These are phyloP conservation scores for Fusarium sp. DNA, from an alignment of 2,329 filamentous ascomycete genomes.

Conservation along the genomic window DNA sequence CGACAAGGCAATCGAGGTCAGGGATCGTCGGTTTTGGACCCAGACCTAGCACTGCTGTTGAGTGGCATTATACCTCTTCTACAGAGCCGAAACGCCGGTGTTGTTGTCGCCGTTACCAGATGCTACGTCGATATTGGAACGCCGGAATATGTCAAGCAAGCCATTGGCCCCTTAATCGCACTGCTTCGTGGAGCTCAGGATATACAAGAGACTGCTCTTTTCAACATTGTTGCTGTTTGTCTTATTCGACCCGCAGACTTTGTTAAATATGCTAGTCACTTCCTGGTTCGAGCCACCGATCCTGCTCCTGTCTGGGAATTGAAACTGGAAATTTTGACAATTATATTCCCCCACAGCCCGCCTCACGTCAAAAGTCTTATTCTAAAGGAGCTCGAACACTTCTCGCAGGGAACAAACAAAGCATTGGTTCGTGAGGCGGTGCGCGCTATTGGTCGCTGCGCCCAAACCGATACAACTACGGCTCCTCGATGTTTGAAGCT, in stretches of 20 bases:
- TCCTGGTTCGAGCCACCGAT: conserved; percentile 86
- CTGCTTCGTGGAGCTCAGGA: conserved; percentile 87
- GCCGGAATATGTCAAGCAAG: conserved; percentile 77
- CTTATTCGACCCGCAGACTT: conserved; percentile 82
- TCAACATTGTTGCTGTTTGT: conserved; percentile 96
- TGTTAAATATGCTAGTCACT: conserved; percentile 88
- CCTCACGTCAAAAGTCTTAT: conserved; percentile 85
- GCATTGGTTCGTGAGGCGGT: conserved; percentile 89
- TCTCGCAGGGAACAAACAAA: conserved; percentile 80
- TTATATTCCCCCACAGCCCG: conserved; percentile 88
- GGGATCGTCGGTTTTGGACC: conserved; percentile 72
- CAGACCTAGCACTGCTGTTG: conserved; percentile 85
- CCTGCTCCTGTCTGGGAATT: conserved; percentile 86
- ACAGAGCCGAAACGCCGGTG: conserved; percentile 92
- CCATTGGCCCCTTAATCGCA: conserved; percentile 87
- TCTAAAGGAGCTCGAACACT: conserved; percentile 93
- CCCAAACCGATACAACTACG: conserved; percentile 79
- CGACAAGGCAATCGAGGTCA: conserved; percentile 60
- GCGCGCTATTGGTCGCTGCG: conserved; percentile 91
- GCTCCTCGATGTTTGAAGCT: conserved; percentile 85
- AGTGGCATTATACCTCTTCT: conserved; percentile 86
- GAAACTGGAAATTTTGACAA: conserved; percentile 90
- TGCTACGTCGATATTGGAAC: conserved; percentile 90
- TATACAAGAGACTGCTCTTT: conserved; percentile 89
- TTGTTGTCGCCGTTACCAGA: conserved; percentile 87